Evolutionary conservation across 2,329 filamentous ascomycete genomes (phyloP).

Genomic region (Penicillium olsonii): DNA sequence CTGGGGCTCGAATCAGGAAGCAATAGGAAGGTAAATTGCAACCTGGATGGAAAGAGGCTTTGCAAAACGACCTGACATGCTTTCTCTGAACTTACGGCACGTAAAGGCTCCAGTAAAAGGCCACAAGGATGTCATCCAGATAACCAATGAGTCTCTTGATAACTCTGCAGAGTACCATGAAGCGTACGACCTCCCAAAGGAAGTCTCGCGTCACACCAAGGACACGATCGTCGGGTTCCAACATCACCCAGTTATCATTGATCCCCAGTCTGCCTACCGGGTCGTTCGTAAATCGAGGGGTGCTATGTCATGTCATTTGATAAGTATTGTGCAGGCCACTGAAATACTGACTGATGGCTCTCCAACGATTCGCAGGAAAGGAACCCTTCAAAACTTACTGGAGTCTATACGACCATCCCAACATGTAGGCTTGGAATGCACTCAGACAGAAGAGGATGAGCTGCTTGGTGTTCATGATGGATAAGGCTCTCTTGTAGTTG

Average conservation of each 20-base stretch:
- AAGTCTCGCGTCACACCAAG: neutral
- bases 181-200: neutral
- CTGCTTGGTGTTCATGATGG: neutral
- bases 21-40: neutral
- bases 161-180: neutral
- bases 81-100: neutral
- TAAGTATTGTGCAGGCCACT: neutral
- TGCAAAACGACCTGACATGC: neutral
- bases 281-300: neutral
- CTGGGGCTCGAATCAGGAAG: neutral
- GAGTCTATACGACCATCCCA: neutral
- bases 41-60: neutral
- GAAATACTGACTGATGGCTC: neutral
- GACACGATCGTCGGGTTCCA: neutral
- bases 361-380: neutral
- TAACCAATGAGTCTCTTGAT: neutral
- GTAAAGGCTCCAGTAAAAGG: neutral
- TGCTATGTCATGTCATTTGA: neutral
- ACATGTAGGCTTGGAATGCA: neutral
- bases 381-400: neutral
- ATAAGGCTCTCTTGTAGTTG: neutral
- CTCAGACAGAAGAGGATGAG: neutral
- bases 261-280: neutral
- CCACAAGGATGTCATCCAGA: neutral
- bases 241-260: neutral